Base-by-base conservation (phyloP, 2,329 filamentous ascomycete species). In the Lecanicillium sp. region DNA sequence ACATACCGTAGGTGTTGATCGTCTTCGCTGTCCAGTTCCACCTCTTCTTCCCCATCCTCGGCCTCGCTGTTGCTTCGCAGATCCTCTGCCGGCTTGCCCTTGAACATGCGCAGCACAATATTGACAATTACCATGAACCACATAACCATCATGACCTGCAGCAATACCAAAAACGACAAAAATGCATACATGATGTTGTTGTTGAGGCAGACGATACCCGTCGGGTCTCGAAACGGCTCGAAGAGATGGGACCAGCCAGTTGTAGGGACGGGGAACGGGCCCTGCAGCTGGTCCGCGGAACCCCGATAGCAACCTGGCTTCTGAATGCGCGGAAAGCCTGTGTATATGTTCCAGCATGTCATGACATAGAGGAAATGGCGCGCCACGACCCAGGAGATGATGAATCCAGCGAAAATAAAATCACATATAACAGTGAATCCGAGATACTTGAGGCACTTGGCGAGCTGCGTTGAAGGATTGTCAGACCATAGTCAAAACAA, bases 401-500 rank as follows among this genome's bases (percentile, higher is more conserved):
- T 84, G 67, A 97, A 96, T 21, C 90, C 63, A 27, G 82, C 90
- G 61, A 97, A 97, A 40, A 83, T 79, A 52, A 83, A 68, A 62
- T 96, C 91, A 72, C 90, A 95, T 45, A 84, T 68, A 3, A 70
- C 83, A 53, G 81, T 80, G 66, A 79, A 89, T 52, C 86, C 85
- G 42, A 90, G 72, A 64, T 97, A 98, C 66, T 95, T 96, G 56
- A 97, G 79, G 58, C 90, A 87, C 68, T 98, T 98, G 56, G 93
- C 93, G 23, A 83, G 72, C 89, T 94, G 53, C 2, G 7, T n/a
- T n/a, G n/a, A n/a, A n/a, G n/a, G n/a, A n/a, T n/a, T n/a, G n/a
- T n/a, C n/a, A n/a, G n/a, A n/a, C n/a, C n/a, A n/a, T n/a, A n/a
- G n/a, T n/a, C n/a, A n/a, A n/a, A n/a, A n/a, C n/a, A n/a, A n/a